These are phyloP conservation scores for Acacia crassicarpa DNA, from an alignment of 306 rosid genomes.

Conservation along the genomic window DNA sequence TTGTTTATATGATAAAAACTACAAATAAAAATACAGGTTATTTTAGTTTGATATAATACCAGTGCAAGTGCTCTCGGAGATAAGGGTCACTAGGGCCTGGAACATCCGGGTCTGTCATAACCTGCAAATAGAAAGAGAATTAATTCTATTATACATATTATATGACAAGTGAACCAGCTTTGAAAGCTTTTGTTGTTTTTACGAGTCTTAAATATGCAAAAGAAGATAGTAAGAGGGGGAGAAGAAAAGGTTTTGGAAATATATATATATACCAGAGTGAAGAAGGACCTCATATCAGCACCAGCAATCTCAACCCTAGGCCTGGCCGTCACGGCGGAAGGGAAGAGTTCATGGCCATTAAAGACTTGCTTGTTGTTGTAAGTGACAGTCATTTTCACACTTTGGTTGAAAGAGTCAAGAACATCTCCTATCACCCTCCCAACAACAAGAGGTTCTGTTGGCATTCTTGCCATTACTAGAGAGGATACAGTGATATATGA, in stretches of 20 bases:
- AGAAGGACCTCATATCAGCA: conserved; percentile 82
- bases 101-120: conserved; percentile 95
- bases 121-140: conserved; percentile 36
- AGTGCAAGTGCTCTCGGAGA: conserved; percentile 86
- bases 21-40: background rate
- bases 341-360: conserved; percentile 87
- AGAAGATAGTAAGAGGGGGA: background rate
- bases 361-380: conserved; percentile 69
- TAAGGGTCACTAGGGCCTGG: conserved; percentile 99
- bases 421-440: conserved; percentile 96
- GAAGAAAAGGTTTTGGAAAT: background rate
- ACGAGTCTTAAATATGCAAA: background rate
- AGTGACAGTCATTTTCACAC: conserved; percentile 56
- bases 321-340: conserved; percentile 62
- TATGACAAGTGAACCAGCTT: conserved; percentile 12
- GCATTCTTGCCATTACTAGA: conserved; percentile 57
- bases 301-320: conserved; percentile 92
- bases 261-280: conserved; percentile 60
- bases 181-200: background rate
- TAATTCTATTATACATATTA: background rate
- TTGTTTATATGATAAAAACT: background rate
- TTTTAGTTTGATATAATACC: conserved; percentile 43
- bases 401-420: conserved; percentile 67
- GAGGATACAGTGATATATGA: background rate
- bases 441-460: conserved; percentile 66